Evolutionary conservation across 2,329 filamentous ascomycete species (phyloP).

Genomic region (Ophiosphaerella korrae): DNA sequence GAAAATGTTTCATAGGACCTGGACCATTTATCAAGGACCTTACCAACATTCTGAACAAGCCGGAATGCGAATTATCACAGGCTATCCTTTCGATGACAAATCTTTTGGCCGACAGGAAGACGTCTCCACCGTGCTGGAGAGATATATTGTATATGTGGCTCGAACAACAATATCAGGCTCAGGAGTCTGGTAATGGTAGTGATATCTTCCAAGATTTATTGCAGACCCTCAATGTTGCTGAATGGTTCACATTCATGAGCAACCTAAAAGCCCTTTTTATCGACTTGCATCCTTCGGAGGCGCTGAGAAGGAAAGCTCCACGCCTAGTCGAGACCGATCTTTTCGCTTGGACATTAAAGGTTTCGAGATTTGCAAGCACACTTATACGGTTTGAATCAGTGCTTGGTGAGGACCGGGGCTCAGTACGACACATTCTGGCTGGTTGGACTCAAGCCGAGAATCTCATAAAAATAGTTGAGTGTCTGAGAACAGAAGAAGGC

Average conservation of each 20-base stretch:
- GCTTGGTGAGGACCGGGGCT: constrained; percentile 2
- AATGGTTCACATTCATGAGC: constrained; percentile 30
- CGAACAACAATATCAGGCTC: constrained; percentile 8
- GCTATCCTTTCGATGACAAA: constrained; percentile 23
- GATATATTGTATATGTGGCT: constrained; percentile 24
- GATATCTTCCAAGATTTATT: constrained; percentile 20
- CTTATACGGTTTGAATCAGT: constrained; percentile 27
- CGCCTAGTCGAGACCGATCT: constrained; percentile 5
- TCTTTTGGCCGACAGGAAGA: constrained; percentile 15
- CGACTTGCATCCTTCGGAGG: background rate
- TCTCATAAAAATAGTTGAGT: constrained; percentile 21
- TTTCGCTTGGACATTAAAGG: constrained; percentile 1
- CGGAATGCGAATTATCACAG: constrained; percentile 7
- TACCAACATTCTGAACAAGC: constrained; percentile 8
- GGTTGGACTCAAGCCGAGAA: constrained; percentile 13
- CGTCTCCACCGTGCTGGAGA: constrained; percentile 25
- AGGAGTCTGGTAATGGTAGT: background rate
- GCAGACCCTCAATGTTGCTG: constrained; percentile 19
- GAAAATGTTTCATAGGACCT: constrained; percentile 7
- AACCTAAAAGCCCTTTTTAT: constrained; percentile 25
- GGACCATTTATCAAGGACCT: constrained; percentile 17
- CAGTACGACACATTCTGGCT: constrained; percentile 23
- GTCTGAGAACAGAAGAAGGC: constrained; percentile 12
- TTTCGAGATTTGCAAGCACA: constrained; percentile 8
- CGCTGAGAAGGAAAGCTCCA: background rate